Conservation (phyloP, 768 basidiomycete species). For the Mycena haematopus region DNA sequence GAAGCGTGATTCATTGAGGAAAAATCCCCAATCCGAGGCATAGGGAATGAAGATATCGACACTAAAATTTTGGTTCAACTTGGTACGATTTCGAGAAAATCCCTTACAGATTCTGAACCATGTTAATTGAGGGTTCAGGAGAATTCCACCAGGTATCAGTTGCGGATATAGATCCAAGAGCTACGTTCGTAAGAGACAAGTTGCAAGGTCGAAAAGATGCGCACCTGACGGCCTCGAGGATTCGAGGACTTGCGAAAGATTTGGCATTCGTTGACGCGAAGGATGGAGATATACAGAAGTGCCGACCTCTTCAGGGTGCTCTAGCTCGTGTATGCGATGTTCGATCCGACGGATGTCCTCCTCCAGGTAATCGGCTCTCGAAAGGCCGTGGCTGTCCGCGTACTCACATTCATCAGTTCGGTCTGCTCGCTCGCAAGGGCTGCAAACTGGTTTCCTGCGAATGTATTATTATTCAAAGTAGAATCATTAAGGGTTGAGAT, state of each 20-base stretch:
- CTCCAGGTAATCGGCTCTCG: conserved; percentile 46
- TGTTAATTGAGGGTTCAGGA: conserved; percentile 3
- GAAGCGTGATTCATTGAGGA: conserved; percentile 50
- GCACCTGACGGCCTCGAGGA: not conserved
- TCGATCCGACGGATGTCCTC: conserved; percentile 45
- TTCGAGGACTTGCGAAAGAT: not conserved
- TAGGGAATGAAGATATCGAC: conserved; percentile 42
- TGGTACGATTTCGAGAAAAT: not conserved
- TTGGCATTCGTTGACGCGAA: conserved; percentile 33
- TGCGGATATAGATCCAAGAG: not conserved
- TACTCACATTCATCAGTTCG: conserved; percentile 53
- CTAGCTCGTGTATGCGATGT: conserved; percentile 42
- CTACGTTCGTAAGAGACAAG: not conserved
- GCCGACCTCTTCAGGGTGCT: conserved; percentile 33
- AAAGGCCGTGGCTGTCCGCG: conserved; percentile 44
- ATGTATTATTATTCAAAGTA: not conserved
- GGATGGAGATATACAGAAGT: conserved; percentile 32
- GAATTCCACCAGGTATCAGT: conserved; percentile 13
- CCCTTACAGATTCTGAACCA: conserved; percentile 10
- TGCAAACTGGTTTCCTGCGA: conserved; percentile 43
- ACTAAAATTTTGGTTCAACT: conserved; percentile 1
- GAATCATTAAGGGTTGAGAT: not conserved
- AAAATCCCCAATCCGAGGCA: conserved; percentile 50
- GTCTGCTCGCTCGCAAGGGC: conserved; percentile 44
- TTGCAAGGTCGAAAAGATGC: not conserved